Evolutionary conservation across 2,329 filamentous ascomycete species (phyloP), one percentile per base, ranked within the genome.

Genomic region (Xylariaceae sp.): DNA sequence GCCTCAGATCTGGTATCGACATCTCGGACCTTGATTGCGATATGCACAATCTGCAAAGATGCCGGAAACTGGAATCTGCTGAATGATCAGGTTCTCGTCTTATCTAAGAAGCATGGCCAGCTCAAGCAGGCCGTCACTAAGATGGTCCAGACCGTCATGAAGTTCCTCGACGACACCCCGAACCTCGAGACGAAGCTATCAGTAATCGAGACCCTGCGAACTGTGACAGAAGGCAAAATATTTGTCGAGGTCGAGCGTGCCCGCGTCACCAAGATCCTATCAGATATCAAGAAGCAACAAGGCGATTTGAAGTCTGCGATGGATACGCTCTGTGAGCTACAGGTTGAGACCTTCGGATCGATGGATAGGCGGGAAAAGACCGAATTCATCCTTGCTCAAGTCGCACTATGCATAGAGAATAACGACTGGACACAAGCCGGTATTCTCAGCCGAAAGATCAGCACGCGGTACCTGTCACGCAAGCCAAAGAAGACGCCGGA

Each of bases 61-160:
- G 87, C 90, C 17, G 89, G 89, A 66, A 92, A 99, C 75, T 99
- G 95, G 95, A 88, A 87, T 75, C 80, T 97, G 71, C 85, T 99
- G 78, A 98, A 96, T 74, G 95, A 99, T 79, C 95, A 99, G 79
- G 91, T 96, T 62, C 83, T 96, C 69, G 83, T 97, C 64, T 83
- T 99, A 56, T 98, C 95, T 65, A 99, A 99, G 87, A 99, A 99
- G 82, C 95, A 99, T 90, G 91, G 93, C 69, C 95, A 99, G 81
- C 92, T 99, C 73, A 99, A 99, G 79, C 95, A 98, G 78, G 95
- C 95, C 71, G 95, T 93, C 71, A 98, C 95, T 69, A 95, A 94
- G 82, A 99, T 99, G 95, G 93, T 99, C 60, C 95, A 99, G 82
- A 89, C 88, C 44, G 92, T 96, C 62, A 96, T 99, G 88, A 83